A percentile compares a stretch with the other conserved stretches of the same genome.
Conservation (phyloP, 2,329 filamentous ascomycete genomes). For the Fusarium sp. region DNA sequence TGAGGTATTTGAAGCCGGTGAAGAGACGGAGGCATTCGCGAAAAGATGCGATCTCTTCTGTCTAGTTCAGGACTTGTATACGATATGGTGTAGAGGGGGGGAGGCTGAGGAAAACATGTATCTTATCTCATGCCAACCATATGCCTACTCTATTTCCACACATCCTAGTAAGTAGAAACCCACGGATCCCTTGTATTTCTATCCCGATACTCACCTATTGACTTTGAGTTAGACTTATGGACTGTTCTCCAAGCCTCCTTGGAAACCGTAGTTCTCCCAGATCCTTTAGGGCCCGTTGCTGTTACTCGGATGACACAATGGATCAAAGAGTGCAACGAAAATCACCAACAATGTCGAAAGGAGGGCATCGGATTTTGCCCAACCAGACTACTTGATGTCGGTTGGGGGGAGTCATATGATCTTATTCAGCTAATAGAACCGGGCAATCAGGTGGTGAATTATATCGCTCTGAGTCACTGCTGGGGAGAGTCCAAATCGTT, state of each 20-base stretch:
- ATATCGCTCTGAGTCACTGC: not conserved
- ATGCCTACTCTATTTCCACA: not conserved
- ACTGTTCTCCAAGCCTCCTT: not conserved
- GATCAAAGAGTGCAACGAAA: not conserved
- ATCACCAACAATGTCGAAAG: not conserved
- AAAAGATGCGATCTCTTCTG: not conserved
- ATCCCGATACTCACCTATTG: not conserved
- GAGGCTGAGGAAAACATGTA: not conserved
- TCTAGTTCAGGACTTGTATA: not conserved
- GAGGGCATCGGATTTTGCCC: not conserved
- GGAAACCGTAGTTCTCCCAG: not conserved
- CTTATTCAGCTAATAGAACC: not conserved
- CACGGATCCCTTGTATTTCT: not conserved
- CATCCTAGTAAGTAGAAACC: not conserved
- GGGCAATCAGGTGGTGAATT: not conserved
- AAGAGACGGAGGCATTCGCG: not conserved
- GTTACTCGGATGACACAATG: not conserved
- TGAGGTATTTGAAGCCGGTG: not conserved
- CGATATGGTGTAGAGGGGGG: not conserved
- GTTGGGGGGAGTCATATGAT: not conserved
- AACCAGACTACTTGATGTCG: not conserved
- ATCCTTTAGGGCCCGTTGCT: not conserved
- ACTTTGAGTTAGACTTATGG: not conserved
- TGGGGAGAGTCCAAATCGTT: not conserved
- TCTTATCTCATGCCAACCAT: not conserved